phyloP scores from a whole-genome alignment of 306 rosid genomes.

The Quercus suber region DNA sequence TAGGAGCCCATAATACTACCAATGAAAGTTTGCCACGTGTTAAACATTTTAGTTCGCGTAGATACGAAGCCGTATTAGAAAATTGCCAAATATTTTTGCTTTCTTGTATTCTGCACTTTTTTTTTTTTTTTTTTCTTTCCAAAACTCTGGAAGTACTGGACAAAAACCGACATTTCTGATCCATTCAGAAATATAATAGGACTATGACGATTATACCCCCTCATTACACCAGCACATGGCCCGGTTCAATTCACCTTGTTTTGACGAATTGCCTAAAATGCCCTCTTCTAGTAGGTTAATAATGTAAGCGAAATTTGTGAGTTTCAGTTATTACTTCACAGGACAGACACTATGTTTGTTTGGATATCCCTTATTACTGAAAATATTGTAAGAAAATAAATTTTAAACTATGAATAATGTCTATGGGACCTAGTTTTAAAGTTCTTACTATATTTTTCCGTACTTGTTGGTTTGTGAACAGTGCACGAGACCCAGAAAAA shows the following conservation, averaged over 20 bases:
- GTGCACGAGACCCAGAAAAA: accelerated
- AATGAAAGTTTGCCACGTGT: constrained; percentile 21
- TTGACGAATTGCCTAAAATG: not conserved
- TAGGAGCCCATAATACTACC: not conserved
- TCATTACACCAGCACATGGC: not conserved
- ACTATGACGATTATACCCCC: constrained; percentile 34
- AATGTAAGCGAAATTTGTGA: no score
- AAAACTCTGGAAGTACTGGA: not conserved
- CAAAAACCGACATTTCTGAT: constrained; percentile 27
- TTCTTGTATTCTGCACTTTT: constrained; percentile 26
- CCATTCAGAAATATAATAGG: constrained; percentile 14
- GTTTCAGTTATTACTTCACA: no score
- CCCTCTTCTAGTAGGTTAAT: not conserved
- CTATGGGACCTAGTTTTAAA: no score
- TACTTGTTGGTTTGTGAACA: no score
- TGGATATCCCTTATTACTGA: accelerated
- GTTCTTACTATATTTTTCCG: accelerated
- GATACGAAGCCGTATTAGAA: not conserved
- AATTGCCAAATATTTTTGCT: not conserved
- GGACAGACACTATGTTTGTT: no score
- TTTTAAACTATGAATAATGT: no score
- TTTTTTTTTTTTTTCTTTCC: not conserved
- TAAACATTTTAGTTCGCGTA: no score
- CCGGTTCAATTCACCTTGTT: not conserved
- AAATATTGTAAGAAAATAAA: accelerated